Evolutionary conservation across 352 stramenopile genomes (phyloP), one percentile per base, ranked within the genome.

Genomic region (Pythium insidiosum): DNA sequence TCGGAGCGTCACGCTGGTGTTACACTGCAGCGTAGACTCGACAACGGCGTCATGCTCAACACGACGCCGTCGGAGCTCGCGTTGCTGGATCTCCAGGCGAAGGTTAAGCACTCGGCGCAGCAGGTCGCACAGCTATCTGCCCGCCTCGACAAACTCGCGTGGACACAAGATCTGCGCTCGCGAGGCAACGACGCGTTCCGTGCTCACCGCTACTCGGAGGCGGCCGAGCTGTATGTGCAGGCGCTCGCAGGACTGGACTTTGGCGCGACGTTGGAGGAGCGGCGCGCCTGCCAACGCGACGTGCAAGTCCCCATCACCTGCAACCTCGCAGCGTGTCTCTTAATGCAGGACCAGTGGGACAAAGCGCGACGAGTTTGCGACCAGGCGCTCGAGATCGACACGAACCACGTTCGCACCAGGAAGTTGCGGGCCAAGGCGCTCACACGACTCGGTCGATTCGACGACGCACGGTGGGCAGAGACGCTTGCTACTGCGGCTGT

Each of bases 31-130:
- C 70, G 74, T 20, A 82, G 69, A 38, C 67, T 73, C 24, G 75
- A 84, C 22, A 90, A 93, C 44, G 80, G 75, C 23, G 61, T 93
- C 21, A 84, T 88, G 69, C 65, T 93, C 11, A 73, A 87, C 52
- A 90, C 72, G 13, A 84, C 67, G 2, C 48, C 61, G 9, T 70
- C 82, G 31, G 80, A 90, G 47, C 83, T 89, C 42, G 75, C 80
- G 5, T 76, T 73, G 19, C 66, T 90, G 9, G 80, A 93, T 51
- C 74, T 72, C 19, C 71, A 85, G 38, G 73, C 77, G 5, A 84
- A 80, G 31, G 61, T 88, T 31, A 88, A 88, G 46, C 64, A 88
- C 39, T 75, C 75, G 12, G 73, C 75, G 6, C 61, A 79, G 46
- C 56, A 74, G 23, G 69, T 82, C 3, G 60, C 71, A 6, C 23